Percentiles rank a stretch among this genome's conserved stretches.
phyloP scores from a whole-genome alignment of 495 filamentous ascomycete species.

The Trypethelium eluteriae region DNA sequence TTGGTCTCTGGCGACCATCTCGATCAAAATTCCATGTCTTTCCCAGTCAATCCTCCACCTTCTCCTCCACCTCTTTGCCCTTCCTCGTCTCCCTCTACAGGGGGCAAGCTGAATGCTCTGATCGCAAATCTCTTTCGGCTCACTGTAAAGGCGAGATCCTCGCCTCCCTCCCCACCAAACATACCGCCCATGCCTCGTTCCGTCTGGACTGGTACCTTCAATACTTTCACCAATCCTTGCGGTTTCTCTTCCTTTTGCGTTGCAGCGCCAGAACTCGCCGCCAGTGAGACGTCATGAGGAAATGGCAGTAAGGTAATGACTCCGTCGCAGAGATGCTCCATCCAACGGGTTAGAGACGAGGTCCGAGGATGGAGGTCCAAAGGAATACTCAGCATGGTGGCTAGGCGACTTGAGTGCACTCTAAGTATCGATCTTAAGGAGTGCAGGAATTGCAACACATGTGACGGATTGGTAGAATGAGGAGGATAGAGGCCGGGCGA shows the following conservation, averaged over 20 bases:
- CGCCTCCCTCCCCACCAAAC: slow-evolving; percentile 53
- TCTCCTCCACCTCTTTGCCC: slow-evolving; percentile 50
- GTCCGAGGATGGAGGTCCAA: slow-evolving; percentile 72
- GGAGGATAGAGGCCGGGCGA: slow-evolving; percentile 75
- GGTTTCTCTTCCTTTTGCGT: slow-evolving; percentile 61
- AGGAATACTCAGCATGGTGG: slow-evolving; percentile 69
- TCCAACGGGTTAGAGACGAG: slow-evolving; percentile 75
- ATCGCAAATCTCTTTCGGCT: slow-evolving; percentile 79
- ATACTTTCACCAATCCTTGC: slow-evolving; percentile 77
- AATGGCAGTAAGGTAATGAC: slow-evolving; percentile 85
- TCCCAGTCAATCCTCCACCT: slow-evolving; percentile 49
- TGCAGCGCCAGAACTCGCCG: slow-evolving; percentile 45
- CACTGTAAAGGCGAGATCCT: slow-evolving; percentile 83
- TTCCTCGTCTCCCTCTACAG: slow-evolving; percentile 70
- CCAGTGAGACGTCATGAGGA: slow-evolving; percentile 52
- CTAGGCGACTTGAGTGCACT: slow-evolving; percentile 55
- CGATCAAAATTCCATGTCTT: slow-evolving; percentile 63
- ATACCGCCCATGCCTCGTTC: slow-evolving; percentile 78
- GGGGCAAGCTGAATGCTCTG: slow-evolving; percentile 81
- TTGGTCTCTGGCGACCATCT: too few relatives aligned
- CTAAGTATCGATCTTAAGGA: slow-evolving; percentile 66
- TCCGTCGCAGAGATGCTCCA: slow-evolving; percentile 76
- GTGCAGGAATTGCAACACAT: slow-evolving; percentile 78
- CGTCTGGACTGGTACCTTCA: slow-evolving; percentile 73
- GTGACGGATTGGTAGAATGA: slow-evolving; percentile 54